Evolutionary conservation across 2,329 filamentous ascomycete species (phyloP).

Genomic region (Alternaria panax): DNA sequence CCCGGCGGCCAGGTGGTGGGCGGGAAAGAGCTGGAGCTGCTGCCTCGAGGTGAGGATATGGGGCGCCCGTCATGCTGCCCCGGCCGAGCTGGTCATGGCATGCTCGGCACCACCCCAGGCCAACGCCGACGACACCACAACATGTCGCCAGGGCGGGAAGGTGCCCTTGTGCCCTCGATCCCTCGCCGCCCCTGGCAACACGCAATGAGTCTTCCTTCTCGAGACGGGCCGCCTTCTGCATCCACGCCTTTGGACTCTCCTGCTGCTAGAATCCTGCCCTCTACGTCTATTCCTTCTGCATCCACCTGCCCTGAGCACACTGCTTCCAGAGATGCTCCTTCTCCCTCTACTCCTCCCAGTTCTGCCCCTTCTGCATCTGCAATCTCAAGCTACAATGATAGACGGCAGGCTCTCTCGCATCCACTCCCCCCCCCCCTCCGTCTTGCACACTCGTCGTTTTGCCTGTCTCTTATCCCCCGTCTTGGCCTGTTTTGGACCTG

Average conservation of each 20-base stretch:
- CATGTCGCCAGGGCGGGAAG: not conserved
- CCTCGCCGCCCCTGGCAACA: not conserved
- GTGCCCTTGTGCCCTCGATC: not conserved
- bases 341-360: not conserved
- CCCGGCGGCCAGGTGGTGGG: conserved; percentile 40
- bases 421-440: not conserved
- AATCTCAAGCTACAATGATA: not conserved
- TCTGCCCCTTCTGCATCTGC: not conserved
- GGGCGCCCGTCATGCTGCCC: conserved; percentile 17
- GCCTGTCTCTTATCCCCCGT: no score
- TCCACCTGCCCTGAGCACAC: not conserved
- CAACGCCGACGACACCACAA: not conserved
- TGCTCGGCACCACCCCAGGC: conserved; percentile 13
- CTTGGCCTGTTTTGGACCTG: conserved; percentile 23
- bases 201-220: not conserved
- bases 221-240: not conserved
- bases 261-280: not conserved
- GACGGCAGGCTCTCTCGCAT: not conserved
- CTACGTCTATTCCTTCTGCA: not conserved
- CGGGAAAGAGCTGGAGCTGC: conserved; percentile 17
- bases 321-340: not conserved
- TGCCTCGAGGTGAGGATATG: conserved; percentile 30
- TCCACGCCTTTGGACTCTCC: not conserved
- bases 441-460: no score
- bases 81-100: conserved; percentile 30